phyloP scores from a whole-genome alignment of 208 protist genomes.

The Trichomonas tenax region DNA sequence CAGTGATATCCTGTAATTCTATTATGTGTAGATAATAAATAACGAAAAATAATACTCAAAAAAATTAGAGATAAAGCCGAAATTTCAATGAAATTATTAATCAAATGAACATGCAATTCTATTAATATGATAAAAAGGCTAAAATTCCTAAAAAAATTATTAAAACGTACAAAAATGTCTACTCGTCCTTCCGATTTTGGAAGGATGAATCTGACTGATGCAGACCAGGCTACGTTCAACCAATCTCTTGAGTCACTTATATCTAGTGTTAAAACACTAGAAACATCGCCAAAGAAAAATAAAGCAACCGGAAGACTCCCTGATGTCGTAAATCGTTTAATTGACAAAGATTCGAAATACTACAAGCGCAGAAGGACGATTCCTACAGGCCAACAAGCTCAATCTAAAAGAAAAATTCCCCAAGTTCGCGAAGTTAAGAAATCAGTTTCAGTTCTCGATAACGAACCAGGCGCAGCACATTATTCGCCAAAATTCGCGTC shows the following conservation, averaged over 20 bases:
- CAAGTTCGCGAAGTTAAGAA: neutral
- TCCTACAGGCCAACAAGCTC: neutral
- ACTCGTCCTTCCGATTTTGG: neutral
- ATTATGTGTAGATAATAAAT: no score
- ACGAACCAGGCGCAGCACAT: neutral
- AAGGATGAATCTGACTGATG: neutral
- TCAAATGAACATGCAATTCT: no score
- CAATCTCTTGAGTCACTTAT: neutral
- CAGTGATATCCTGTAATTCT: no score
- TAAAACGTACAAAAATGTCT: neutral
- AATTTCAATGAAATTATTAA: no score
- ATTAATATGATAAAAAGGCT: no score
- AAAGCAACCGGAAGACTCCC: neutral
- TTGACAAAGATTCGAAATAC: neutral
- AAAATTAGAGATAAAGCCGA: no score
- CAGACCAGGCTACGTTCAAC: neutral
- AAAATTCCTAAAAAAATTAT: no score
- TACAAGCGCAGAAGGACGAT: neutral
- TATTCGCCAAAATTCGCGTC: neutral
- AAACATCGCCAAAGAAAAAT: neutral
- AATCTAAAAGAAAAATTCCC: neutral
- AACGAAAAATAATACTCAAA: no score
- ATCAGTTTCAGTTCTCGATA: neutral
- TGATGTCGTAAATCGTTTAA: neutral
- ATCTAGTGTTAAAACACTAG: neutral